phyloP scores from a whole-genome alignment of 169 alveolate genomes.

The Amoebophrya sp. region DNA sequence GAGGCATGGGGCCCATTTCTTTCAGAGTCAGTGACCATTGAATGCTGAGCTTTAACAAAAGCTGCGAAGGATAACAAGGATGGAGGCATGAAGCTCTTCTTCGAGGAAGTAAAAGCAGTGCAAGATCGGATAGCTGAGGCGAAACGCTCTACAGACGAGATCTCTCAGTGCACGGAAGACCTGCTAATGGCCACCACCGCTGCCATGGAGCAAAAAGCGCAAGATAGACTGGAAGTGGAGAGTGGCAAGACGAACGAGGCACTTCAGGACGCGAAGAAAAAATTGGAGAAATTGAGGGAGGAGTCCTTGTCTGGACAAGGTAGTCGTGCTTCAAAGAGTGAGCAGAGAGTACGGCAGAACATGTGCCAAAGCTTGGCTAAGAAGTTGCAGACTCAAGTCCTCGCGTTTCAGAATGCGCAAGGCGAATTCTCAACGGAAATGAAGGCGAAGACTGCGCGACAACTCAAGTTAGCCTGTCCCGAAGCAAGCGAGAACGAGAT shows the following conservation, averaged over 20 bases:
- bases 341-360: background rate
- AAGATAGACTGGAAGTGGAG: background rate
- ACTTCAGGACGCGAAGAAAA: background rate
- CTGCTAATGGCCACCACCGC: background rate
- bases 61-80: background rate
- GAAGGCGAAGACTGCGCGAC: constrained; percentile 23
- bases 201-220: background rate
- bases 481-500: background rate
- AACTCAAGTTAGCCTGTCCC: background rate
- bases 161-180: background rate
- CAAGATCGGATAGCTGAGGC: background rate
- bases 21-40: too few species aligned
- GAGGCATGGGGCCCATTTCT: too few species aligned
- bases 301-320: background rate
- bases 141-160: background rate
- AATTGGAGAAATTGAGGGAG: background rate
- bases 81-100: background rate
- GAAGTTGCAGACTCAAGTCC: background rate
- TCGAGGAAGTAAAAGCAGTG: background rate
- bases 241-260: background rate
- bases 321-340: background rate
- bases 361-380: background rate
- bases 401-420: background rate
- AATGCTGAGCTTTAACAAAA: too few species aligned
- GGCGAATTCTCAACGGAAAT: background rate